These are phyloP conservation scores for Stachybotrys echinatus DNA, from an alignment of 2,329 filamentous ascomycete species.

Conservation along the genomic window DNA sequence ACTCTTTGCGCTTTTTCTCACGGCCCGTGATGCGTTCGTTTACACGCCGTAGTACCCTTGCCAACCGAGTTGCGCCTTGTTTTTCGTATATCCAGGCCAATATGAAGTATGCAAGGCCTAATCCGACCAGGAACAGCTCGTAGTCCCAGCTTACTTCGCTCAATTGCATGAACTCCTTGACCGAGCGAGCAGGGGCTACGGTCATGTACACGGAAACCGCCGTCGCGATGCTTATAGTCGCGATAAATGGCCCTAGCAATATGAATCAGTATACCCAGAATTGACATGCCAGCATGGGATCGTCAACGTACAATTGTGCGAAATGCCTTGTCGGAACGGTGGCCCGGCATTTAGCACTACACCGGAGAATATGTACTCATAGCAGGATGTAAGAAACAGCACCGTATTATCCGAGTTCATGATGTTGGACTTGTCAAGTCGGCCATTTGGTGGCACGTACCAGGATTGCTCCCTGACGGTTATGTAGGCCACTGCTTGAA, in stretches of 20 bases:
- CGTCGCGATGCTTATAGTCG: constrained; percentile 66
- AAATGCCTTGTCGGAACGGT: constrained; percentile 79
- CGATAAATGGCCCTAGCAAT: constrained; percentile 76
- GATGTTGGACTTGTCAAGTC: constrained; percentile 76
- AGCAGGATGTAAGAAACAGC: constrained; percentile 85
- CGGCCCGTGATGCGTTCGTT: constrained; percentile 53
- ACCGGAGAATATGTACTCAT: constrained; percentile 89
- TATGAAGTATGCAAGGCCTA: constrained; percentile 66
- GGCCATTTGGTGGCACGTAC: constrained; percentile 76
- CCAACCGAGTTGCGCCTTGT: constrained; percentile 62
- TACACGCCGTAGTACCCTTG: constrained; percentile 58
- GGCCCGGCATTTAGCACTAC: constrained; percentile 86
- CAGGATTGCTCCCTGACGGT: constrained; percentile 75
- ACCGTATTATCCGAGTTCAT: constrained; percentile 91
- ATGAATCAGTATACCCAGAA: constrained; percentile 1
- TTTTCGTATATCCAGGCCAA: constrained; percentile 69
- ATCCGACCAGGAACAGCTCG: constrained; percentile 62
- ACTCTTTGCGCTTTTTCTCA: constrained; percentile 77
- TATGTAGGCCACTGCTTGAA: constrained; percentile 71
- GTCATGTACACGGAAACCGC: constrained; percentile 75
- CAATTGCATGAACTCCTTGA: constrained; percentile 76
- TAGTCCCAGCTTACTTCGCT: constrained; percentile 71
- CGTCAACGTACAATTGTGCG: constrained; percentile 63
- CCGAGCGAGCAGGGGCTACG: constrained; percentile 62
- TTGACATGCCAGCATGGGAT: rapidly evolving